Evolutionary conservation across 2,329 filamentous ascomycete genomes (phyloP).

Genomic region (Ascochyta fabae): DNA sequence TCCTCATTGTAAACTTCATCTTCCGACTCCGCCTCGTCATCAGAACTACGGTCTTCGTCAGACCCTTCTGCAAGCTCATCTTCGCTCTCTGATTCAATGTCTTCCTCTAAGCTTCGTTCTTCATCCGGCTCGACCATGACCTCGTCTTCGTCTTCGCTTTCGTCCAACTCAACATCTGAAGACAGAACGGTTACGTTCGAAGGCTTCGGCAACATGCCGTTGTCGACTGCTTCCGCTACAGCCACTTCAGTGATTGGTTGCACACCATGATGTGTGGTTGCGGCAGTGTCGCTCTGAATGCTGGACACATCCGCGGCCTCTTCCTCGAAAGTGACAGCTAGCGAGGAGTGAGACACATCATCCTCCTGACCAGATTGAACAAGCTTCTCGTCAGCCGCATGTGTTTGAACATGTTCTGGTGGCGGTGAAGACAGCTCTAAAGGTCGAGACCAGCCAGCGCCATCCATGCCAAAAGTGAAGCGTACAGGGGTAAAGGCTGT

Average conservation of each 20-base stretch:
- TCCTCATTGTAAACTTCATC: background rate
- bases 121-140: background rate
- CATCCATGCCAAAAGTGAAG: conserved; percentile 47
- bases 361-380: background rate
- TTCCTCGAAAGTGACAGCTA: background rate
- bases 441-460: conserved; percentile 27
- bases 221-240: background rate
- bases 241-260: background rate
- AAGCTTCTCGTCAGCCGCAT: conserved; percentile 10
- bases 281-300: background rate
- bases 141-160: background rate
- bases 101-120: background rate
- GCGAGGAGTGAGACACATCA: background rate
- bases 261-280: background rate
- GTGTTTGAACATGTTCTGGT: conserved; percentile 14
- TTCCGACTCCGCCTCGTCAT: background rate
- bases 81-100: background rate
- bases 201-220: background rate
- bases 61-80: background rate
- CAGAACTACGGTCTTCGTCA: background rate
- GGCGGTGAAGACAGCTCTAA: conserved; percentile 27
- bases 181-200: background rate
- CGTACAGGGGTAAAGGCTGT: conserved; percentile 46
- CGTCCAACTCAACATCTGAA: conserved; percentile 2
- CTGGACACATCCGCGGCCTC: background rate